phyloP scores from a whole-genome alignment of 805 yeast species.

The Lipomyces sp. region DNA sequence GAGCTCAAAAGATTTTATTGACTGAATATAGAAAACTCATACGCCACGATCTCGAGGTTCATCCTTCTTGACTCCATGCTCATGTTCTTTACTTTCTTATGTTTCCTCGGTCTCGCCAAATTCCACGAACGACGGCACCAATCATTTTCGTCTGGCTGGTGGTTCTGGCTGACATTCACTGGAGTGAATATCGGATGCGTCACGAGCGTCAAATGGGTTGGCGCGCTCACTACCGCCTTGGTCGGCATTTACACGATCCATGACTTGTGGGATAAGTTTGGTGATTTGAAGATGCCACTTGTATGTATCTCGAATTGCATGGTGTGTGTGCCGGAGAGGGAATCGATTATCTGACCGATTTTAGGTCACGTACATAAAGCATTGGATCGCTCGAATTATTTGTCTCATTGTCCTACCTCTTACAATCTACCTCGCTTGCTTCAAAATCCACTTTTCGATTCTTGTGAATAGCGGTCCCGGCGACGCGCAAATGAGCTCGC shows the following conservation, averaged over 20 bases:
- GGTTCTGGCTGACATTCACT: slow-evolving; percentile 86
- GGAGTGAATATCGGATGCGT: slow-evolving; percentile 90
- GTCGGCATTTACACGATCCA: slow-evolving; percentile 89
- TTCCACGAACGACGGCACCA: slow-evolving; percentile 63
- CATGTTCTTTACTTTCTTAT: slow-evolving; percentile 83
- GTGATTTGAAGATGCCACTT: slow-evolving; percentile 54
- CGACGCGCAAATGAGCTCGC: slow-evolving; percentile 85
- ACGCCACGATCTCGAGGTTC: slow-evolving; percentile 83
- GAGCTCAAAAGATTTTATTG: neutral
- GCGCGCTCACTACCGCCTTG: slow-evolving; percentile 82
- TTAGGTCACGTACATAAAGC: slow-evolving; percentile 47
- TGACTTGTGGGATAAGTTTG: slow-evolving; percentile 85
- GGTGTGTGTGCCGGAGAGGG: too few relatives aligned
- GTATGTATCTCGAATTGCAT: slow-evolving; percentile 15
- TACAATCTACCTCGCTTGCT: slow-evolving; percentile 67
- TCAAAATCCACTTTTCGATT: slow-evolving; percentile 79
- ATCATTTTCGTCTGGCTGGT: slow-evolving; percentile 85
- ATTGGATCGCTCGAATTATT: slow-evolving; percentile 73
- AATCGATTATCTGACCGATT: neutral
- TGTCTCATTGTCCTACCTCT: slow-evolving; percentile 75
- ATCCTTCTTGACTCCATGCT: slow-evolving; percentile 91
- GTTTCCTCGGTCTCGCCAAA: slow-evolving; percentile 72
- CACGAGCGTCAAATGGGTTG: slow-evolving; percentile 90
- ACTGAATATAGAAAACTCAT: slow-evolving; percentile 72
- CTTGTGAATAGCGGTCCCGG: slow-evolving; percentile 88